Evolutionary conservation across 768 basidiomycete species (phyloP), one percentile per base, ranked within the genome.

Genomic region (Zangia roseola): DNA sequence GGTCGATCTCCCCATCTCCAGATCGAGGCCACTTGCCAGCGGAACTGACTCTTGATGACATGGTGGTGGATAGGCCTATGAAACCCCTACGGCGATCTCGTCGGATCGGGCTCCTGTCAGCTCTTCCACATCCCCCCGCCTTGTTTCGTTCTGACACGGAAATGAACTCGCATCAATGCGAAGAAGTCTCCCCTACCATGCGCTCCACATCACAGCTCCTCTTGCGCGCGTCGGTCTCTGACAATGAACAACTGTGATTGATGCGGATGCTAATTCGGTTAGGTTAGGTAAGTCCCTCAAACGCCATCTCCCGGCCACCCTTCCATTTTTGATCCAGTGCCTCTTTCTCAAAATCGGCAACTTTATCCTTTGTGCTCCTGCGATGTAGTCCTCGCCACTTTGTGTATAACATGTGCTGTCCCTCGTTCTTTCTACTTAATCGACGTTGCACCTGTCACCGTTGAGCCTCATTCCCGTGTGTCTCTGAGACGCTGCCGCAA

Each of bases 41-140:
- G 54, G 55, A 63, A 56, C 50, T 58, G 41, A 40, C 59, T 56
- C 48, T 47, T 57, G 58, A 68, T 57, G 61, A 51, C 43, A 68
- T 63, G 61, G 47, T 44, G 13, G 54, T 70, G 45, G 61, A 65
- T 54, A 69, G 68, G 20, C 68, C 65, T 50, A 59, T 69, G 61
- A 71, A 68, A 65, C 69, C 68, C 53, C 56, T 69, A 43, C 68
- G 68, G 57, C 58, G 60, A 58, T 64, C 67, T 53, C 49, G 56
- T 49, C 63, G 57, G 61, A 62, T 56, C 56, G 56, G 65, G 56
- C 57, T 56, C 40, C 21, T 57, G 53, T 55, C 64, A 52, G 31
- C 60, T 57, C 60, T 52, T 65, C 43, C 55, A 56, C 57, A 52
- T 49, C 36, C 38, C 45, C 54, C 44, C 45, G 61, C 57, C 58